A percentile compares a stretch with the other conserved stretches of the same genome.
These are phyloP conservation scores for Salix dunnii DNA, from an alignment of 345 rosid species.

Conservation along the genomic window DNA sequence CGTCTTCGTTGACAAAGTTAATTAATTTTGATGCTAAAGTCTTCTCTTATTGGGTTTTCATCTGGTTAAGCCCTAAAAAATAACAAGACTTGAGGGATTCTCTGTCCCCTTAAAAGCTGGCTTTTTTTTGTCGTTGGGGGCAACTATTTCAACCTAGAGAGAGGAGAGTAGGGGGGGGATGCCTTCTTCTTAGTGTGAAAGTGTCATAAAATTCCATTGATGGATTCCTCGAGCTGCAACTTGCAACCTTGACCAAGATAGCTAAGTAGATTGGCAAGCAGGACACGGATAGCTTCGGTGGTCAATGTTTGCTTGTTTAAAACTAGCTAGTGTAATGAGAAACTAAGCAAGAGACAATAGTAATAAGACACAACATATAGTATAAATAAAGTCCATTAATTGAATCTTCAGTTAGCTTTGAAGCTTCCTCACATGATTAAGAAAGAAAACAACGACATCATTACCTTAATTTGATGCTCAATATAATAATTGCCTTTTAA, in stretches of 20 bases:
- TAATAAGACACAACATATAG: too few species aligned
- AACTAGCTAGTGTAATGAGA: background rate
- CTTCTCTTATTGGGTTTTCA: slow-evolving; percentile 14
- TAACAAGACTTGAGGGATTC: slow-evolving; percentile 24
- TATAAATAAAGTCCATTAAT: too few species aligned
- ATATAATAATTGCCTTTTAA: background rate
- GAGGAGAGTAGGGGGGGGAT: slow-evolving; percentile 7
- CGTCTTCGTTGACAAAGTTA: slow-evolving; percentile 34
- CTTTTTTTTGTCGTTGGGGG: slow-evolving; percentile 45
- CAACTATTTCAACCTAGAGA: slow-evolving; percentile 20
- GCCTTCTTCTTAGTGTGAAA: slow-evolving; percentile 13
- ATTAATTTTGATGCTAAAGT: slow-evolving; percentile 8
- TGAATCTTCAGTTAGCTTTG: too few species aligned
- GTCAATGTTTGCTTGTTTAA: background rate
- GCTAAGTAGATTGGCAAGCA: too few species aligned
- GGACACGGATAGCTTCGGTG: too few species aligned
- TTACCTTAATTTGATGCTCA: background rate
- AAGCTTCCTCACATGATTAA: too few species aligned
- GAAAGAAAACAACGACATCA: background rate
- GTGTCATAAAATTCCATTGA: background rate
- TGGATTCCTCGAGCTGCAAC: slow-evolving; percentile 14
- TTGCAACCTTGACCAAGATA: background rate
- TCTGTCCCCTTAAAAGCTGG: slow-evolving; percentile 39
- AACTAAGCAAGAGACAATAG: too few species aligned
- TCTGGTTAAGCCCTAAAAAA: background rate